Evolutionary conservation across 352 stramenopile genomes (phyloP).

Genomic region (Phytophthora podocarpi): DNA sequence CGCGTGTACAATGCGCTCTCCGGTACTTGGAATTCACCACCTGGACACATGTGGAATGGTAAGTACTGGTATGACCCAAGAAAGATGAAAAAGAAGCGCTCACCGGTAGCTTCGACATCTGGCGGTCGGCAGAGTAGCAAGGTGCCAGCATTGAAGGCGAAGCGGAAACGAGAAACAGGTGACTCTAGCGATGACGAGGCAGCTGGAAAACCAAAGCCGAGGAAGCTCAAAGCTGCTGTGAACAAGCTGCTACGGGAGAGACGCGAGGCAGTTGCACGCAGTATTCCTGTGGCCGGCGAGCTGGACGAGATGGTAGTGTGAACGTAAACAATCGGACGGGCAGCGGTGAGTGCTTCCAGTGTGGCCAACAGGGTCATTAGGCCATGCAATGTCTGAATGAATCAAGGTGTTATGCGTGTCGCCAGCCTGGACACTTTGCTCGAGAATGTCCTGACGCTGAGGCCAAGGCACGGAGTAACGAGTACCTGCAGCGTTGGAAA

Average conservation of each 20-base stretch:
- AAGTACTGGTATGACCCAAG: background rate
- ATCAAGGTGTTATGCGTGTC: too few species aligned
- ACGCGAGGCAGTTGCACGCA: background rate
- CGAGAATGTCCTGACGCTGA: background rate
- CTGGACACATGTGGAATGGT: background rate
- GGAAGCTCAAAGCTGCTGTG: background rate
- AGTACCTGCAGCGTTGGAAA: background rate
- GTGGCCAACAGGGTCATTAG: too few species aligned
- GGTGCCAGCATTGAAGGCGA: background rate
- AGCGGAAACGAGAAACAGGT: background rate
- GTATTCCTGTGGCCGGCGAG: background rate
- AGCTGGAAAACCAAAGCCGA: background rate
- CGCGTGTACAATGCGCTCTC: background rate
- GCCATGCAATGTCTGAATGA: too few species aligned
- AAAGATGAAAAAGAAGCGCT: background rate
- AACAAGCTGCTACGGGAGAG: background rate
- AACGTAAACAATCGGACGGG: too few species aligned
- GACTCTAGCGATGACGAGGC: background rate
- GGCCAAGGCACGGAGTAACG: background rate
- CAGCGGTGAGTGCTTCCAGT: too few species aligned
- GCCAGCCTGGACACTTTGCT: constrained; percentile 6
- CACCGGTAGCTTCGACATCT: too few species aligned
- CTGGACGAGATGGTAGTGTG: too few species aligned
- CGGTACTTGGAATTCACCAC: background rate
- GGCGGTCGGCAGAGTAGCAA: too few species aligned